Evolutionary conservation across 306 rosid genomes (phyloP).

Genomic region (Abrus pulchellus): DNA sequence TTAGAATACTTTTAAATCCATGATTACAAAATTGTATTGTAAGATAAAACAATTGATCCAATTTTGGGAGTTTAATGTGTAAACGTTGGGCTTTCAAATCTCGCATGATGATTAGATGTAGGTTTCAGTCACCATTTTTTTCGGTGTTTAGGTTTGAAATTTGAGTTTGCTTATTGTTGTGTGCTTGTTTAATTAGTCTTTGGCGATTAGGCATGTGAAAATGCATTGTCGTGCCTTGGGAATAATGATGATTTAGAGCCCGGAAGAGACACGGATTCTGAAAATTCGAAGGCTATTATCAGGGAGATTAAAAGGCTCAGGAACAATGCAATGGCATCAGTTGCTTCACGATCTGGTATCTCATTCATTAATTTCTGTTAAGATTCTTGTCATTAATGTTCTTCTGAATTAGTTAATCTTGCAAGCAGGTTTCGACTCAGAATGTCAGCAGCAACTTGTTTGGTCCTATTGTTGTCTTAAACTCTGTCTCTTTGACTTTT

Average conservation of each 20-base stretch:
- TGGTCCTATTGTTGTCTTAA: conserved; percentile 12
- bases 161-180: conserved; percentile 1
- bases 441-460: conserved; percentile 25
- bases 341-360: conserved; percentile 75
- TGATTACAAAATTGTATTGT: conserved; percentile 4
- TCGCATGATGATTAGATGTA: conserved; percentile 20
- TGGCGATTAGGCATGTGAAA: conserved; percentile 79
- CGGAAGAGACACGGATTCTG: conserved; percentile 43
- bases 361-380: conserved; percentile 14
- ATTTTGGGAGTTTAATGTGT: not conserved
- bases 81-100: not conserved
- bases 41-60: not conserved
- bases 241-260: conserved; percentile 53
- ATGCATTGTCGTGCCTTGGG: conserved; percentile 57
- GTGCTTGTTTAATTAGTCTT: conserved; percentile 41
- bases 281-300: conserved; percentile 47
- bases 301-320: conserved; percentile 65
- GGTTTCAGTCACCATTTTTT: not conserved
- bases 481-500: not conserved
- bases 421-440: not conserved
- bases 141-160: conserved; percentile 12
- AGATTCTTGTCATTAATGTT: conserved; percentile 19
- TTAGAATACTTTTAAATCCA: conserved; percentile 6
- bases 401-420: conserved; percentile 24
- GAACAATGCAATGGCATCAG: conserved; percentile 60